These are phyloP conservation scores for Rostrohypoxylon terebratum DNA, from an alignment of 495 filamentous ascomycete species.

Conservation along the genomic window DNA sequence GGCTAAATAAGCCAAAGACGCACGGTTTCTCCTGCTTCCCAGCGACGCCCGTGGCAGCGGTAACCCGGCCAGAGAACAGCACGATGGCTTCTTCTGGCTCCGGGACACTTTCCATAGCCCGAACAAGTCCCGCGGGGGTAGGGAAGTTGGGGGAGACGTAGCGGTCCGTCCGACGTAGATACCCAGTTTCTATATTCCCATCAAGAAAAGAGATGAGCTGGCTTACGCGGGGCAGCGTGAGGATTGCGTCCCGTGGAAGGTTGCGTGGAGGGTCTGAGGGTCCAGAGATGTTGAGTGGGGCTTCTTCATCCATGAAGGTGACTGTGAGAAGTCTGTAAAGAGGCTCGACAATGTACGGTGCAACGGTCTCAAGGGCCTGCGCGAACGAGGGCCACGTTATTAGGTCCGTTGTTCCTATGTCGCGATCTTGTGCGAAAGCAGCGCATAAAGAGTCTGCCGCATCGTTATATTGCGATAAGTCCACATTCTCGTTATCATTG, in stretches of 20 bases:
- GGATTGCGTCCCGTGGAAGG: background rate
- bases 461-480: constrained; percentile 25
- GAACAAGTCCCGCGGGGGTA: background rate
- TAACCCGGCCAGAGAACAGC: constrained; percentile 11
- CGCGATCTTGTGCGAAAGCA: constrained; percentile 22
- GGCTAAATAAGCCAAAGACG: constrained; percentile 45
- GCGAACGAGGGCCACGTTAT: constrained; percentile 55
- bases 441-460: constrained; percentile 37
- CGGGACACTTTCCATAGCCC: constrained; percentile 15
- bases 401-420: background rate
- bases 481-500: background rate
- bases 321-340: constrained; percentile 35
- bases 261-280: background rate
- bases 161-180: constrained; percentile 2
- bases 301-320: constrained; percentile 20
- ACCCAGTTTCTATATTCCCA: background rate
- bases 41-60: background rate
- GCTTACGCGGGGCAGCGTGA: constrained; percentile 30
- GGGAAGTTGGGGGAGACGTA: constrained; percentile 7
- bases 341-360: constrained; percentile 50
- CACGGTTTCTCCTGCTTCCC: background rate
- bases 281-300: background rate
- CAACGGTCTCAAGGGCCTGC: constrained; percentile 49
- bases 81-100: constrained; percentile 29
- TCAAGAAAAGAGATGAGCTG: constrained; percentile 39